Evolutionary conservation across 2,329 filamentous ascomycete genomes (phyloP), one percentile per base, ranked within the genome.

Genomic region (Diaporthe longicolla): DNA sequence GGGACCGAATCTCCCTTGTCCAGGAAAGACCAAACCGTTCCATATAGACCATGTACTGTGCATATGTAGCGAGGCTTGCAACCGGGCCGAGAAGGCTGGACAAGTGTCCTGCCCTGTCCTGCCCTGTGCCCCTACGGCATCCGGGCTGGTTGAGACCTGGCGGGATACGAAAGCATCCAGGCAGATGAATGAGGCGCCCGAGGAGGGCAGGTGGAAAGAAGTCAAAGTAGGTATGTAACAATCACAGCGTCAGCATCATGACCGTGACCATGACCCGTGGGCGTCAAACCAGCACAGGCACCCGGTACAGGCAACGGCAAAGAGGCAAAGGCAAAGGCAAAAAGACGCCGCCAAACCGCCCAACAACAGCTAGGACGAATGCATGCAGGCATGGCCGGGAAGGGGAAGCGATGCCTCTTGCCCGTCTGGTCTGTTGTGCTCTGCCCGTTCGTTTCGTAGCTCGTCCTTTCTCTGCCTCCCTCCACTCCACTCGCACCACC

Each of bases 391-490:
- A 35, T 50, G 32, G 63, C 63, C 63, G 63, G 48, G 63, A 54
- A 68, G 29, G 63, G 45, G 63, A 66, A 52, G 63, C 63, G 63
- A 66, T 66, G 63, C 37, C 63, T 66, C 63, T 66, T 52, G 63
- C 55, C 19, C 37, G 19, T 43, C 43, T 57, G 54, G 55, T 68
- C 63, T 68, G 48, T 40, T 68, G 63, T 54, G 63, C 63, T 52
- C 54, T 68, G 48, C 63, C 63, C 63, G 48, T 68, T 68, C 32
- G 63, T 68, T 68, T 68, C 63, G 63, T 68, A 68, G 63, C 63
- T 68, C 63, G 63, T 52, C 52, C 45, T 66, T 54, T 66, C 45
- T 52, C 45, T 50, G 8, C 9, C 45, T 68, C 63, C 45, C 63
- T 68, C 48, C 45, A 68, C 63, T 54, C 63, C 63, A 54, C 63